Conservation (phyloP, 192 early-diverging fungal species). For the Gonapodya prolifera region DNA sequence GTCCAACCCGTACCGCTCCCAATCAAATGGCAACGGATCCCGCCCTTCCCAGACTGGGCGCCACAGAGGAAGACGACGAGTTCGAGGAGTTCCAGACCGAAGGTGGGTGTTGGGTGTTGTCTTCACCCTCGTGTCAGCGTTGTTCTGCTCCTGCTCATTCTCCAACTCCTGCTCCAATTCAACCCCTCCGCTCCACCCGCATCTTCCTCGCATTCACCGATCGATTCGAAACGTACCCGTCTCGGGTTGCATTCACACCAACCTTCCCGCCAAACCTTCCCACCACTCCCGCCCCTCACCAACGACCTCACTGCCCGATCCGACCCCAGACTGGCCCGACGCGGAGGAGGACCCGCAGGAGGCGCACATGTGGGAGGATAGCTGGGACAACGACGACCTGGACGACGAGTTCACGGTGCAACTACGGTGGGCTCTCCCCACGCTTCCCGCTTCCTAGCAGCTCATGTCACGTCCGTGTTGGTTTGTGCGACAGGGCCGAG, state of each 20-base stretch:
- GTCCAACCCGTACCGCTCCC: neutral
- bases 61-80: constrained; percentile 81
- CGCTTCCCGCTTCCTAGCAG: neutral
- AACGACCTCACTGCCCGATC: neutral
- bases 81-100: constrained; percentile 86
- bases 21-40: too few relatives aligned
- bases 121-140: neutral
- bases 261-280: too few relatives aligned
- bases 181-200: neutral
- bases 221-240: neutral
- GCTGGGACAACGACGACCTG: constrained; percentile 85
- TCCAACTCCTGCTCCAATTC: neutral
- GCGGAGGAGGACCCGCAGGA: constrained; percentile 65
- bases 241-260: too few relatives aligned
- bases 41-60: neutral
- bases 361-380: constrained; percentile 61
- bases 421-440: constrained; percentile 17
- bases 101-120: constrained; percentile 50
- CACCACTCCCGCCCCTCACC: neutral
- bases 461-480: neutral
- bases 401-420: constrained; percentile 90
- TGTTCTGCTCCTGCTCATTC: neutral
- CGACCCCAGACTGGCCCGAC: constrained; percentile 60
- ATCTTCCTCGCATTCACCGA: neutral
- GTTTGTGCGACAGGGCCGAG: neutral